A percentile compares a stretch with the other conserved stretches of the same genome.
Evolutionary conservation across 1,284 basidiomycete genomes (phyloP).

Genomic region (Tremellales sp.): DNA sequence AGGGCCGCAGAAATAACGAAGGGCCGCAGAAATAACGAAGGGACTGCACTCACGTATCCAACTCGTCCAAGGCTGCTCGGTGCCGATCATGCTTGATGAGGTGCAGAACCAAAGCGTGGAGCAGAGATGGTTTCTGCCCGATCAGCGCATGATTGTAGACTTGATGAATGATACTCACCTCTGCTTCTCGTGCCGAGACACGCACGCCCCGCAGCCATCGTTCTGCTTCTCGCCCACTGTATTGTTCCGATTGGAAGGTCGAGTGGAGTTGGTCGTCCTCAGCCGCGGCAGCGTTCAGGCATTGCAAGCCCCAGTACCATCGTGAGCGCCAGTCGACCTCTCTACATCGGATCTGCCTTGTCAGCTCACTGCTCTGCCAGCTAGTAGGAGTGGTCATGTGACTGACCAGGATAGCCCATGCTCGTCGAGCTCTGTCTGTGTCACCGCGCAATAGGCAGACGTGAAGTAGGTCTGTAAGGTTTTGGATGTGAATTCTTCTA

Average conservation of each 20-base stretch:
- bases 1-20: background rate
- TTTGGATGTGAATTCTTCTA: conserved; percentile 41
- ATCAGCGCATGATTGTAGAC: background rate
- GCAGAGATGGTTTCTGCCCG: conserved; percentile 64
- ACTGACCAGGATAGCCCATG: conserved; percentile 69
- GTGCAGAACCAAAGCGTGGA: conserved; percentile 68
- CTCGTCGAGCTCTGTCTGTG: conserved; percentile 60
- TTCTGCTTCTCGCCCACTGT: conserved; percentile 16
- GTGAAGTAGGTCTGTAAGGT: conserved; percentile 54
- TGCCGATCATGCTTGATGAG: conserved; percentile 60
- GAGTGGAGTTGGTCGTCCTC: conserved; percentile 2
- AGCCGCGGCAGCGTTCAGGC: conserved; percentile 18
- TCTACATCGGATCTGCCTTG: conserved; percentile 59
- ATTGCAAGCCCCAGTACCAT: conserved; percentile 64
- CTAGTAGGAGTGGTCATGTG: background rate
- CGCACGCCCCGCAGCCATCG: conserved; percentile 29
- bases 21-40: background rate
- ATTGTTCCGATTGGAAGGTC: conserved; percentile 3
- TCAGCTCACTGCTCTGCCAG: conserved; percentile 3
- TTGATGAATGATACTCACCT: conserved; percentile 13
- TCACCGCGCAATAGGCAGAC: conserved; percentile 68
- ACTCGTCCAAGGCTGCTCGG: conserved; percentile 70
- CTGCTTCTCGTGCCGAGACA: conserved; percentile 23
- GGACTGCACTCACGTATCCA: conserved; percentile 65
- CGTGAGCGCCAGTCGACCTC: conserved; percentile 70